Base-by-base conservation (phyloP, 1,284 basidiomycete species). In the Afroboletus lepidellus region DNA sequence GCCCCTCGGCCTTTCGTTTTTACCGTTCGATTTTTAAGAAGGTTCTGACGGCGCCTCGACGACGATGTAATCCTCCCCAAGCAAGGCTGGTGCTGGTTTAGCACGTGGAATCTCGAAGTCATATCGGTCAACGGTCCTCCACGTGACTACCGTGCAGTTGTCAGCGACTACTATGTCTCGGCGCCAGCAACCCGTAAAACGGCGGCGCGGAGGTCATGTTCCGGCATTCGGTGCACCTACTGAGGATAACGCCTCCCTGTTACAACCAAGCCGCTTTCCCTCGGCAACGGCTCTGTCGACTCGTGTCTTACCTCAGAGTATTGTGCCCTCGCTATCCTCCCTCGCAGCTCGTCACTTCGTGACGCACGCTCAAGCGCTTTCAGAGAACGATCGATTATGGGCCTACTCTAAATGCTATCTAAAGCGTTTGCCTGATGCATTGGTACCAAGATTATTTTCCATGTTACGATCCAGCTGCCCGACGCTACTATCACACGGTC, bases 281-380 rank as follows among this genome's bases (percentile, higher is more conserved):
- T 78, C 81, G 0, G 79, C 82, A 4, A 73, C 78, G 16, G 77
- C 76, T 2, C 70, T 77, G 44, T 84, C 82, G 5, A 74, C 66
- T 15, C 76, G 84, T 6, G 50, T 41, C 15, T 51, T 78, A 20
- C 67, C 69, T 3, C 57, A 52, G 13, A 60, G 58, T 13, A 53
- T 38, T 16, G 58, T 80, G 9, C 77, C 77, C 0, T 57, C 79
- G 0, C 65, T 86, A n/a, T 65, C 74, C 5, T 71, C 72, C 0
- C 58, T 84, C 23, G 84, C 80, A 57, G 74, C 76, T 8, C 75
- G 77, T 18, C 63, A 72, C 4, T 84, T 87, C 57, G 80, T 76
- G n/a, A 58, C 68, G 0, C 71, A 77, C 52, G 69, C 83, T 47
- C 60, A 64, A 20, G 58, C 55, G 9, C 65, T 86, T 6, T 73